These are phyloP conservation scores for Musa itinerans DNA, from an alignment of 176 grass and related monocot genomes.

Conservation along the genomic window DNA sequence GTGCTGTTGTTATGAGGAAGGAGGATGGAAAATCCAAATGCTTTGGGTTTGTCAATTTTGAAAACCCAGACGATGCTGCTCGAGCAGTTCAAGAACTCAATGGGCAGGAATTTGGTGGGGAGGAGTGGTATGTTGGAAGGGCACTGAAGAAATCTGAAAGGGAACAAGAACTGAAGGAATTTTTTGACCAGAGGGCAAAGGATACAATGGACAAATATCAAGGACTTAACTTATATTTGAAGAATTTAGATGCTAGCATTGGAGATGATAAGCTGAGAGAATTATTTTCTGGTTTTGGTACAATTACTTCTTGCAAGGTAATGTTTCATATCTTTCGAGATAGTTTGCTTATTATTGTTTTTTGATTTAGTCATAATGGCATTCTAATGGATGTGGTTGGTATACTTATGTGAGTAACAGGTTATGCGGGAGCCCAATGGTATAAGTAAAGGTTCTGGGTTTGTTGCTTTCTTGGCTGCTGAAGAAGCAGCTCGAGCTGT, in stretches of 20 bases:
- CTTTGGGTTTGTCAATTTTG: slow-evolving; percentile 73
- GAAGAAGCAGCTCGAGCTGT: slow-evolving; percentile 56
- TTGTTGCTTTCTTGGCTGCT: slow-evolving; percentile 50
- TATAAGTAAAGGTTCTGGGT: slow-evolving; percentile 67
- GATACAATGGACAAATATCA: slow-evolving; percentile 48
- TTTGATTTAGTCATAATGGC: background rate
- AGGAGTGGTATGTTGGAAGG: slow-evolving; percentile 65
- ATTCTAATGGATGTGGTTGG: background rate
- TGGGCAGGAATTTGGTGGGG: slow-evolving; percentile 50
- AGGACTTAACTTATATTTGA: slow-evolving; percentile 55
- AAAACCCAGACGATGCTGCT: slow-evolving; percentile 46
- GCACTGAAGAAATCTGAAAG: slow-evolving; percentile 70
- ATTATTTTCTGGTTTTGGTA: slow-evolving; percentile 44
- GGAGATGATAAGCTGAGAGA: slow-evolving; percentile 51
- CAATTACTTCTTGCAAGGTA: slow-evolving; percentile 66
- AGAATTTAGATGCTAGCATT: slow-evolving; percentile 58
- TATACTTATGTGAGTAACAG: slow-evolving; percentile 16
- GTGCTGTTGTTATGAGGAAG: slow-evolving; percentile 42
- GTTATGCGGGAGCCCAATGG: slow-evolving; percentile 62
- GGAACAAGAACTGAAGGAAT: slow-evolving; percentile 51
- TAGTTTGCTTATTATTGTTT: background rate
- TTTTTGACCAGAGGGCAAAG: slow-evolving; percentile 46
- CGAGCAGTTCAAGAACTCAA: slow-evolving; percentile 49
- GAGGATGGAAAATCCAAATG: slow-evolving; percentile 58
- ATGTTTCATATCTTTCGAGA: background rate